These are phyloP conservation scores for Saccharomyces mikatae DNA, from an alignment of 805 yeast genomes.

Conservation along the genomic window DNA sequence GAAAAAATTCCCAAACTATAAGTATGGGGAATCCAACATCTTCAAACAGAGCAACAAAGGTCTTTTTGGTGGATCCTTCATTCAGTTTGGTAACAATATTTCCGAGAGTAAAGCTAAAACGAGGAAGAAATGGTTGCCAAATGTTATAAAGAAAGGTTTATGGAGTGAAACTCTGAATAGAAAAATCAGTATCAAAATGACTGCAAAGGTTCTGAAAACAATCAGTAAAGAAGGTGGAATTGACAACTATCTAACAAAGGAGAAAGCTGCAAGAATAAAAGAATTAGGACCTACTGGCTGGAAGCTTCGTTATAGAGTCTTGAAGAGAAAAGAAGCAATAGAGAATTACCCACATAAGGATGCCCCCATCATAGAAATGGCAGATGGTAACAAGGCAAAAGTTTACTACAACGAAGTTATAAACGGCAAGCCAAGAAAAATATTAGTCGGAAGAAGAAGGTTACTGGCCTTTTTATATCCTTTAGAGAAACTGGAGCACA, in stretches of 20 bases:
- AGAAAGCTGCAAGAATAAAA: slow-evolving; percentile 81
- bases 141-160: slow-evolving; percentile 62
- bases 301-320: slow-evolving; percentile 72
- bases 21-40: slow-evolving; percentile 68
- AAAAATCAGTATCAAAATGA: slow-evolving; percentile 50
- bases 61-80: slow-evolving; percentile 80
- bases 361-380: slow-evolving; percentile 28
- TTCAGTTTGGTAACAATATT: slow-evolving; percentile 66
- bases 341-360: slow-evolving; percentile 35
- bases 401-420: slow-evolving; percentile 43
- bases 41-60: slow-evolving; percentile 86
- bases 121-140: slow-evolving; percentile 75
- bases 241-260: slow-evolving; percentile 80
- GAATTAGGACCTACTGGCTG: slow-evolving; percentile 91
- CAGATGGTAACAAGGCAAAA: slow-evolving; percentile 28
- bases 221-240: slow-evolving; percentile 92
- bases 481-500: slow-evolving; percentile 36
- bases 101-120: slow-evolving; percentile 69
- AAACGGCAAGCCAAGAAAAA: slow-evolving; percentile 37
- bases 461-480: slow-evolving; percentile 49
- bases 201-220: slow-evolving; percentile 76
- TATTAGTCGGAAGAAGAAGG: slow-evolving; percentile 59
- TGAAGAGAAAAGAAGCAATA: slow-evolving; percentile 36
- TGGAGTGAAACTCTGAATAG: slow-evolving; percentile 77
- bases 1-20: slow-evolving; percentile 52